Evolutionary conservation across 2,329 filamentous ascomycete species (phyloP).

Genomic region (Xylaria sp.): DNA sequence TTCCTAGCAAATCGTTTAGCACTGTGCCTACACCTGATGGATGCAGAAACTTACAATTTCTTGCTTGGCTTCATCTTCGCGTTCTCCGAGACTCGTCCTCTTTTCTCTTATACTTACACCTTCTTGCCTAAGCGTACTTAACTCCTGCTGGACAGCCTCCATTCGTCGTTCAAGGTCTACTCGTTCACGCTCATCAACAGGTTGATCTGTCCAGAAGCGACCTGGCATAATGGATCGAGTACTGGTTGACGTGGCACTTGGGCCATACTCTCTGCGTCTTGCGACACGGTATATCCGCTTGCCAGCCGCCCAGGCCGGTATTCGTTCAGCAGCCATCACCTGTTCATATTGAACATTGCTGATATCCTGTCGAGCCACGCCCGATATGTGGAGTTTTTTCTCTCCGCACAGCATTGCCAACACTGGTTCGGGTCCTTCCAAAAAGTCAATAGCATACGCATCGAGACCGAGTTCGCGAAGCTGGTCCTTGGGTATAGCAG

Average conservation of each 20-base stretch:
- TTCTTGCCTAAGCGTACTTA: slow-evolving; percentile 50
- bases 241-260: slow-evolving; percentile 74
- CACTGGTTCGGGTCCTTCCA: slow-evolving; percentile 84
- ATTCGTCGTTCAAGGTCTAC: slow-evolving; percentile 66
- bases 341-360: slow-evolving; percentile 73
- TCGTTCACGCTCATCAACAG: slow-evolving; percentile 75
- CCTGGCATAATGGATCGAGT: slow-evolving; percentile 71
- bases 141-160: slow-evolving; percentile 53
- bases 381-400: slow-evolving; percentile 73
- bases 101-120: slow-evolving; percentile 53
- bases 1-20: slow-evolving; percentile 51
- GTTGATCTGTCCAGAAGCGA: slow-evolving; percentile 78
- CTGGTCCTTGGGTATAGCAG: slow-evolving; percentile 66
- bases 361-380: slow-evolving; percentile 71
- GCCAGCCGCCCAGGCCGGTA: slow-evolving; percentile 77
- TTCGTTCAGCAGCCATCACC: slow-evolving; percentile 66
- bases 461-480: slow-evolving; percentile 74
- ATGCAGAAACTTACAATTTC: slow-evolving; percentile 55
- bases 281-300: slow-evolving; percentile 71
- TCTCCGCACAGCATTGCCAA: slow-evolving; percentile 88
- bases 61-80: slow-evolving; percentile 56
- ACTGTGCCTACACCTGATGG: slow-evolving; percentile 14
- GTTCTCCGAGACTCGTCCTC: slow-evolving; percentile 51
- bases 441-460: slow-evolving; percentile 79
- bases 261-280: slow-evolving; percentile 83